Base-by-base conservation (phyloP, 2,329 filamentous ascomycete species). In the Colletotrichum sp. region DNA sequence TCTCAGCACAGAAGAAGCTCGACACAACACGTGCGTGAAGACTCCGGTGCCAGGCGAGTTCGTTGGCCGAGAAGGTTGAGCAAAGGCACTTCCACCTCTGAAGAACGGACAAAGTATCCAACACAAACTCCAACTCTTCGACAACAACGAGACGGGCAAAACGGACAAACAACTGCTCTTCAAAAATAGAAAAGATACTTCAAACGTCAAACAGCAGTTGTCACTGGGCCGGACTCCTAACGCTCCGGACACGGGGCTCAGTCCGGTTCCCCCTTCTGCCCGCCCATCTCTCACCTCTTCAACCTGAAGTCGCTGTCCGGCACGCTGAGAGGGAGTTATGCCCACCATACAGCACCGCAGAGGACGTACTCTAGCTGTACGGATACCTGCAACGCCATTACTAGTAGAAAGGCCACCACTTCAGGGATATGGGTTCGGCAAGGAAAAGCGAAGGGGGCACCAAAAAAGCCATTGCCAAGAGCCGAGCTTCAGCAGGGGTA, bases 401-500 rank as follows among this genome's bases (percentile, higher is more conserved):
- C 55, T 69, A 72, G 70, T 21, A 34, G 59, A 72, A 60, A 36
- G 32, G 52, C 30, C 65, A 44, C 59, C 13, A 28, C 30, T 75
- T 28, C 44, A 63, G 62, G 72, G 72, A 75, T 49, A 73, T 55
- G 63, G 70, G 57, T 18, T 13, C 57, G 32, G 24, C 28, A 60
- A 49, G 39, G 39, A 36, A 69, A 66, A 30, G 64, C 9, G 15
- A 21, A 49, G 66, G 68, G 55, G 34, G 30, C 49, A 32, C 69
- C 69, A 34, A 24, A 52, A 64, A 64, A 57, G 71, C 60, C 62
- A 30, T 65, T 62, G 72, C 72, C 72, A 67, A 75, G 72, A 55
- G 24, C 62, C 28, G 36, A 66, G 59, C 62, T 28, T 57, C 72
- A 62, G 60, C 68, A 75, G 60, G 68, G 72, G 72, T 66, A 65